A percentile compares a stretch with the other conserved stretches of the same genome.
Conservation (phyloP, 2,329 filamentous ascomycete species). For the Ascochyta rabiei region DNA sequence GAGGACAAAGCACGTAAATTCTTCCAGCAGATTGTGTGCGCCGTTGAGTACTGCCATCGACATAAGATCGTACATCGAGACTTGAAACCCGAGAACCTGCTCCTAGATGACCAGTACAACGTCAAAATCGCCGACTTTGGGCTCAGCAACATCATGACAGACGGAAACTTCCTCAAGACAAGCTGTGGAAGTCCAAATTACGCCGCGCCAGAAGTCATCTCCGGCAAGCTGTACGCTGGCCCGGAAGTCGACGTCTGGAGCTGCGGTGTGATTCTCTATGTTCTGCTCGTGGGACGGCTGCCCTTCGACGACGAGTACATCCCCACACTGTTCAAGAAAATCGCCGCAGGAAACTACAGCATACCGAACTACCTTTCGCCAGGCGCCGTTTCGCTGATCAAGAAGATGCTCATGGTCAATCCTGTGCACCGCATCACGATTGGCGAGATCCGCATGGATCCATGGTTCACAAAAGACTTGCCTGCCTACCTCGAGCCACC, state of each 20-base stretch:
- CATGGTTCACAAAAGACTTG: slow-evolving; percentile 90
- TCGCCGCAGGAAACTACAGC: slow-evolving; percentile 90
- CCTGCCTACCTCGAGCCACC: slow-evolving; percentile 86
- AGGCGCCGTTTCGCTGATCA: slow-evolving; percentile 81
- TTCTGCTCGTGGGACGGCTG: slow-evolving; percentile 69
- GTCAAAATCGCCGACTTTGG: slow-evolving; percentile 99
- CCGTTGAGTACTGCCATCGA: slow-evolving; percentile 97
- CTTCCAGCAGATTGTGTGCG: slow-evolving; percentile 99
- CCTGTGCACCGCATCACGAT: slow-evolving; percentile 94
- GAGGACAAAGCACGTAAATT: slow-evolving; percentile 94
- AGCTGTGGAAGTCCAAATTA: slow-evolving; percentile 99
- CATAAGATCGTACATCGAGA: slow-evolving; percentile 99
- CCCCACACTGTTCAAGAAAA: slow-evolving; percentile 96
- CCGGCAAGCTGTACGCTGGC: slow-evolving; percentile 94
- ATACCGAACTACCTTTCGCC: slow-evolving; percentile 89
- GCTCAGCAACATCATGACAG: slow-evolving; percentile 99
- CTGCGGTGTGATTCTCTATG: slow-evolving; percentile 82
- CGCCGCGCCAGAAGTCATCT: slow-evolving; percentile 96
- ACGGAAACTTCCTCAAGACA: slow-evolving; percentile 98
- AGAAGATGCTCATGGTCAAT: slow-evolving; percentile 93
- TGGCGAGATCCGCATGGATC: slow-evolving; percentile 87
- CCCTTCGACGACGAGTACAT: slow-evolving; percentile 99
- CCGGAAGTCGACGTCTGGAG: slow-evolving; percentile 99
- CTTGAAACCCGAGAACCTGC: slow-evolving; percentile 93
- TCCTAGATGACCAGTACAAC: slow-evolving; percentile 93